Evolutionary conservation across 2,329 filamentous ascomycete genomes (phyloP).

Genomic region (Penicillium sp.): DNA sequence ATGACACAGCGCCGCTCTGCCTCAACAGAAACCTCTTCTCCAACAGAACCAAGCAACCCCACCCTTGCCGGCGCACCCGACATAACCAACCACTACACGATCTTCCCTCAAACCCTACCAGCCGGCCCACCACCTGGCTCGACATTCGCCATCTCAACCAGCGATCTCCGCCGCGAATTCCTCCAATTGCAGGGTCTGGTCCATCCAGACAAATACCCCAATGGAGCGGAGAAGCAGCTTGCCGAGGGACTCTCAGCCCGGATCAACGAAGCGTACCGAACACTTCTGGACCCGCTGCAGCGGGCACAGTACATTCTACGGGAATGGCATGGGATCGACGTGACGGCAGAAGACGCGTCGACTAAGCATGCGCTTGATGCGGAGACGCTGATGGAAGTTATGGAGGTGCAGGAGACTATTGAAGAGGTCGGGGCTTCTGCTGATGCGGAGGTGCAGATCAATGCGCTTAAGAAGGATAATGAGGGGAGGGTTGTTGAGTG

Average conservation of each 20-base stretch:
- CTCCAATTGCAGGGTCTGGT: conserved; percentile 68
- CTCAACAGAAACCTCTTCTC: conserved; percentile 17
- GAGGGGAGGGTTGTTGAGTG: conserved; percentile 63
- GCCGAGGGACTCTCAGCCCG: conserved; percentile 76
- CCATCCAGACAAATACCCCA: conserved; percentile 51
- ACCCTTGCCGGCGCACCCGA: conserved; percentile 30
- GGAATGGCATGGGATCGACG: conserved; percentile 66
- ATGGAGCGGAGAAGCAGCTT: conserved; percentile 49
- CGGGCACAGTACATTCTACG: conserved; percentile 85
- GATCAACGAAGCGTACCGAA: conserved; percentile 91
- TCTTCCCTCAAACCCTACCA: conserved; percentile 81
- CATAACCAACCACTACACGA: conserved; percentile 69
- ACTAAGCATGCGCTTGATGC: conserved; percentile 65
- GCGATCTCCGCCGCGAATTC: conserved; percentile 76
- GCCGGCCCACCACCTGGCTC: conserved; percentile 73
- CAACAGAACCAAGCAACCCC: conserved; percentile 1
- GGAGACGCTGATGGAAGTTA: conserved; percentile 76
- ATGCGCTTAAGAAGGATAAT: conserved; percentile 65
- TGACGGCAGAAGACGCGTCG: conserved; percentile 70
- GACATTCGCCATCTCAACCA: conserved; percentile 70
- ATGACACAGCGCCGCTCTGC: conserved; percentile 12
- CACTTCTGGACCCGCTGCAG: conserved; percentile 71
- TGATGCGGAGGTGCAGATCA: conserved; percentile 58
- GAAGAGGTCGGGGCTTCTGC: conserved; percentile 58
- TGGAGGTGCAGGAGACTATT: conserved; percentile 75